phyloP scores from a whole-genome alignment of 2,329 filamentous ascomycete genomes.

The Huntiella decipiens region DNA sequence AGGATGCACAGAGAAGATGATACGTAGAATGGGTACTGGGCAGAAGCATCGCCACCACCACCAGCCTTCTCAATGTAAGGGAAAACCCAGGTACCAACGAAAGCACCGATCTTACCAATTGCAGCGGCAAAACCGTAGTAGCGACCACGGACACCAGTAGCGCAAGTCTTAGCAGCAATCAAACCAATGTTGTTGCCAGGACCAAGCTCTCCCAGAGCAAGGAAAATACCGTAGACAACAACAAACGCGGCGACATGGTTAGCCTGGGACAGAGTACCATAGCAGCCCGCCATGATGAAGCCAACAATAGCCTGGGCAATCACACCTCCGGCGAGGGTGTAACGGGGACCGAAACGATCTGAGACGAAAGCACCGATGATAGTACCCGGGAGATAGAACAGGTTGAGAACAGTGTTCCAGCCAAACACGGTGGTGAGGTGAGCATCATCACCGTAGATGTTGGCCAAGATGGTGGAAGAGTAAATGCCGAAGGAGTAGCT shows the following conservation, averaged over 20 bases:
- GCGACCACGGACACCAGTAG: slow-evolving; percentile 65
- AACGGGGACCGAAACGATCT: slow-evolving; percentile 62
- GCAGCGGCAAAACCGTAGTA: slow-evolving; percentile 57
- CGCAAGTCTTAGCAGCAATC: slow-evolving; percentile 69
- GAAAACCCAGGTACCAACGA: slow-evolving; percentile 71
- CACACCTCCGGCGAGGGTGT: slow-evolving; percentile 54
- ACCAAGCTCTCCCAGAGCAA: slow-evolving; percentile 35
- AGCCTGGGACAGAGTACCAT: slow-evolving; percentile 46
- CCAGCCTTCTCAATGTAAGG: slow-evolving; percentile 49
- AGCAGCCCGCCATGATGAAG: slow-evolving; percentile 75
- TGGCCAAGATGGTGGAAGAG: slow-evolving; percentile 52
- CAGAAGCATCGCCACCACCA: slow-evolving; percentile 32
- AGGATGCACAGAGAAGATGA: slow-evolving; percentile 59
- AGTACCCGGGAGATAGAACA: slow-evolving; percentile 76
- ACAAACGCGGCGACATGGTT: slow-evolving; percentile 20
- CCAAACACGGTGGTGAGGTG: slow-evolving; percentile 64
- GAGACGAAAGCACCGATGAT: slow-evolving; percentile 57
- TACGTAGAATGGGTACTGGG: slow-evolving; percentile 86
- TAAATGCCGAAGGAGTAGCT: slow-evolving; percentile 76
- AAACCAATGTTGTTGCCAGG: slow-evolving; percentile 86
- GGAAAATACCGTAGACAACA: slow-evolving; percentile 22
- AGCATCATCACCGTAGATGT: slow-evolving; percentile 31
- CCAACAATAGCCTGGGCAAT: slow-evolving; percentile 56
- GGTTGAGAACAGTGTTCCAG: slow-evolving; percentile 74
- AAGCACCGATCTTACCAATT: slow-evolving; percentile 60